A percentile compares a stretch with the other conserved stretches of the same genome.
These are phyloP conservation scores for Amphibolis antarctica DNA, from an alignment of 106 monocot genomes.

Conservation along the genomic window DNA sequence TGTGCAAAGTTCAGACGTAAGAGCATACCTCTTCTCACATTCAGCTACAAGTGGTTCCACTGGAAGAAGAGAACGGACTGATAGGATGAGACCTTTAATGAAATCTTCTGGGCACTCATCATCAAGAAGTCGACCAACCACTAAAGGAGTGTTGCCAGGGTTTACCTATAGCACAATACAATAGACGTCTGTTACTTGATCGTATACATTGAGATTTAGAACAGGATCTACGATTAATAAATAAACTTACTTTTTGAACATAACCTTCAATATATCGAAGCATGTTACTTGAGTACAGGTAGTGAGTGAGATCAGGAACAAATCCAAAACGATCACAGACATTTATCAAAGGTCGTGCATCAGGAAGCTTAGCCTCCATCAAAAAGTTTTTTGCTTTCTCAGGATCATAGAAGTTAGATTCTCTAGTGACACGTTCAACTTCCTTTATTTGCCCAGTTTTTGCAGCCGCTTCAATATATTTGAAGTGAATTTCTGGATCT, in stretches of 20 bases:
- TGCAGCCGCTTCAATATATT: slow-evolving; percentile 95
- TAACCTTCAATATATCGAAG: slow-evolving; percentile 99
- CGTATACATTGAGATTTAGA: no score
- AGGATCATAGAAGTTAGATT: slow-evolving; percentile 96
- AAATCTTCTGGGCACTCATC: slow-evolving; percentile 99
- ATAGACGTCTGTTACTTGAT: no score
- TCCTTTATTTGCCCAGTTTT: slow-evolving; percentile 99
- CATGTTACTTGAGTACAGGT: slow-evolving; percentile 91
- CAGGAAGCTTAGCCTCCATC: slow-evolving; percentile 98
- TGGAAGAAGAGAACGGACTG: slow-evolving; percentile 91
- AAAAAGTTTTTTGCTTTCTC: slow-evolving; percentile 96
- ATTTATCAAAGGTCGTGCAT: slow-evolving; percentile 94
- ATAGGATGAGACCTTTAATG: slow-evolving; percentile 91
- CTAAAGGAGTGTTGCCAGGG: slow-evolving; percentile 83
- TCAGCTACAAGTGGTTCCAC: slow-evolving; percentile 97
- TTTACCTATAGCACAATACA: no score
- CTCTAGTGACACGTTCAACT: slow-evolving; percentile 96
- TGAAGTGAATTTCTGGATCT: slow-evolving; percentile 97
- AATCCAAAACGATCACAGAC: slow-evolving; percentile 98
- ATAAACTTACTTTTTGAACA: slow-evolving; percentile 80
- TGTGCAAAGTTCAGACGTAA: neutral
- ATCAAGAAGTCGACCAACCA: slow-evolving; percentile 86
- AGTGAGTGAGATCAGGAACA: slow-evolving; percentile 95
- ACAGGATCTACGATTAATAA: no score
- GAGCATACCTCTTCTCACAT: slow-evolving; percentile 84